phyloP scores from a whole-genome alignment of 2,329 filamentous ascomycete species.

The Verticillium longisporum region DNA sequence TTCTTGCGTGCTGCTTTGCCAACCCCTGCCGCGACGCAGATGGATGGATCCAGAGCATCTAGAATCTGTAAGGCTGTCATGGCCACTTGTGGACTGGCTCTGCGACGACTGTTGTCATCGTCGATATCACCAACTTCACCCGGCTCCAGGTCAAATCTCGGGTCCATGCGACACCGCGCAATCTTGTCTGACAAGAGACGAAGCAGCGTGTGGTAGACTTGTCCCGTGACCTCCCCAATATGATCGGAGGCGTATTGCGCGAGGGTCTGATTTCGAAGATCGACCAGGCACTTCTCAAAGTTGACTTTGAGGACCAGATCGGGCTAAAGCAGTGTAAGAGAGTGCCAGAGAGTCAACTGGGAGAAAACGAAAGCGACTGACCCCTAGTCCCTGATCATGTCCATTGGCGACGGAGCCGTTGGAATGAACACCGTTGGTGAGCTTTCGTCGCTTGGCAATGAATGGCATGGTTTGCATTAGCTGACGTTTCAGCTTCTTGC shows the following conservation, averaged over 20 bases:
- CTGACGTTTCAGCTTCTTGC: conserved; percentile 43
- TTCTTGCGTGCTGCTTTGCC: conserved; percentile 44
- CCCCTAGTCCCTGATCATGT: conserved; percentile 44
- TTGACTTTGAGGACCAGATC: conserved; percentile 74
- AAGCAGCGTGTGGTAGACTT: conserved; percentile 71
- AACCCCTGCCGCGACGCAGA: conserved; percentile 51
- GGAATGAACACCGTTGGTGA: conserved; percentile 37
- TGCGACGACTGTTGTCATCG: conserved; percentile 18
- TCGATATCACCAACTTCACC: conserved; percentile 21
- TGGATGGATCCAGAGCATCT: conserved; percentile 41
- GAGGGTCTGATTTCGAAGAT: conserved; percentile 72
- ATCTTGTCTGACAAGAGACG: conserved; percentile 63
- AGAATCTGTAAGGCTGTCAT: conserved; percentile 52
- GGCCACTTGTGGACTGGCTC: conserved; percentile 19
- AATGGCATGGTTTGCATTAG: conserved; percentile 34
- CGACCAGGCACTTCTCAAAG: conserved; percentile 75
- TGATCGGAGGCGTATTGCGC: conserved; percentile 64
- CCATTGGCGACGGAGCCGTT: conserved; percentile 23
- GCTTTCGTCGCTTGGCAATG: conserved; percentile 45
- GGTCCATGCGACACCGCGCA: conserved; percentile 57
- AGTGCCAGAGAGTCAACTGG: not conserved
- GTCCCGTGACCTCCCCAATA: conserved; percentile 66
- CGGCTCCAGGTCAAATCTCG: conserved; percentile 33
- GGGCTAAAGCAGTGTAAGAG: conserved; percentile 38
- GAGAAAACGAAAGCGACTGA: conserved; percentile 26